Base-by-base conservation (phyloP, 1,284 basidiomycete genomes). In the Xerocomus amazonicus region DNA sequence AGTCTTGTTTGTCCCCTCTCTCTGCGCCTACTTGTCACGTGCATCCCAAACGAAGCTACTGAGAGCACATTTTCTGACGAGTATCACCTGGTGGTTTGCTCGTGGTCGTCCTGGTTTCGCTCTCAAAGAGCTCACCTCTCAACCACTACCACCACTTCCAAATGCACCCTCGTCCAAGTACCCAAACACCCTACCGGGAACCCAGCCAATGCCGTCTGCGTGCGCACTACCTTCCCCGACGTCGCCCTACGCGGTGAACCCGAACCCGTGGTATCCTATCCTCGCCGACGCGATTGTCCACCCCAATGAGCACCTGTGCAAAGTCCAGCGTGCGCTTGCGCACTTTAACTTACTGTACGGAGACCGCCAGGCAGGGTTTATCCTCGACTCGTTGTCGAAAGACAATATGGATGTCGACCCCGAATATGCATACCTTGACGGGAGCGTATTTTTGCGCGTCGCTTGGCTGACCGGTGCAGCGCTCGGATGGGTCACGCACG, bases 301-400 rank as follows among this genome's bases (percentile, higher is more conserved):
- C 43, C 77, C 19, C 19, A 80, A 85, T 57, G 81, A 84, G 51
- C 85, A 87, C 60, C 60, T 85, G 3, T 73, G 76, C 52, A 86
- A 86, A 65, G 58, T 74, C 9, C 76, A 81, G 57, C 74, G 84
- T 16, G 70, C 83, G 4, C 65, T 87, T 26, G 73, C 75, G 7
- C 77, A 81, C 62, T 83, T 74, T 56, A 73, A 70, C 0, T 51
- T 61, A n/a, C 47, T 77, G 33, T 84, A 79, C 47, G 80, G 82
- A 6, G 58, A 63, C 28, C 62, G 71, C 8, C 54, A 64, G 4
- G 52, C 69, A 1, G 76, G 76, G 3, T 61, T 70, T 28, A 64
- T 72, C 37, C 56, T 58, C 39, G 63, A 56, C 1, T 55, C 56
- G 4, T 43, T 65, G 14, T 43, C 39, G 32, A 58, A 56, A 31